phyloP scores from a whole-genome alignment of 805 yeast genomes.

The Wickerhamomyces hampshirensis region DNA sequence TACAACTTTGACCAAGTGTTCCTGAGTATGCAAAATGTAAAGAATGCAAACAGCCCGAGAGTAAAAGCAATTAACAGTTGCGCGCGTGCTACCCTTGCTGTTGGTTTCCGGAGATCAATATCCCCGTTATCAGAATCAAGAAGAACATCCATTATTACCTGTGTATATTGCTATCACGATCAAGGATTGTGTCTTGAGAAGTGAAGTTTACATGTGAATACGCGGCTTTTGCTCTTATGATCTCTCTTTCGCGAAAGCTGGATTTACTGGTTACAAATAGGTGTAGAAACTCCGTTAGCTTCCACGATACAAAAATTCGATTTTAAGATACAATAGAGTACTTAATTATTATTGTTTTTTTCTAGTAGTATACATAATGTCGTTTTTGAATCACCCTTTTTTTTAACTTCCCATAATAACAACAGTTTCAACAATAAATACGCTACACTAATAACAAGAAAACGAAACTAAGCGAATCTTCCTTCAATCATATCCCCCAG shows the following conservation, averaged over 20 bases:
- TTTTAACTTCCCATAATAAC: no score
- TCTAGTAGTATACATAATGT: no score
- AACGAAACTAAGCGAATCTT: no score
- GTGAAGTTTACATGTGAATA: not conserved
- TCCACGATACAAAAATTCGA: no score
- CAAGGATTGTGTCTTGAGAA: not conserved
- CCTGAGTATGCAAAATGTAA: constrained; percentile 66
- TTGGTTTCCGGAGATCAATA: constrained; percentile 23
- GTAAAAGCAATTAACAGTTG: constrained; percentile 68
- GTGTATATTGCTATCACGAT: not conserved
- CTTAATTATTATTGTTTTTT: no score
- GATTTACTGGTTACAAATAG: no score
- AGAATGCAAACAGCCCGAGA: constrained; percentile 64
- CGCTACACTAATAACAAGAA: no score
- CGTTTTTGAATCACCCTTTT: no score
- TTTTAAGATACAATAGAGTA: no score
- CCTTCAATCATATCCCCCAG: constrained; percentile 4
- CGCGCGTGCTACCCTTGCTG: constrained; percentile 59
- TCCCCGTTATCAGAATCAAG: constrained; percentile 7
- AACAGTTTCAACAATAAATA: no score
- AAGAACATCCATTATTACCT: not conserved
- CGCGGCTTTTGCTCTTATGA: not conserved
- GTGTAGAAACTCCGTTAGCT: no score
- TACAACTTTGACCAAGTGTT: constrained; percentile 76
- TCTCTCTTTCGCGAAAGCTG: no score